phyloP scores from a whole-genome alignment of 495 filamentous ascomycete species.

The Podospora comata region DNA sequence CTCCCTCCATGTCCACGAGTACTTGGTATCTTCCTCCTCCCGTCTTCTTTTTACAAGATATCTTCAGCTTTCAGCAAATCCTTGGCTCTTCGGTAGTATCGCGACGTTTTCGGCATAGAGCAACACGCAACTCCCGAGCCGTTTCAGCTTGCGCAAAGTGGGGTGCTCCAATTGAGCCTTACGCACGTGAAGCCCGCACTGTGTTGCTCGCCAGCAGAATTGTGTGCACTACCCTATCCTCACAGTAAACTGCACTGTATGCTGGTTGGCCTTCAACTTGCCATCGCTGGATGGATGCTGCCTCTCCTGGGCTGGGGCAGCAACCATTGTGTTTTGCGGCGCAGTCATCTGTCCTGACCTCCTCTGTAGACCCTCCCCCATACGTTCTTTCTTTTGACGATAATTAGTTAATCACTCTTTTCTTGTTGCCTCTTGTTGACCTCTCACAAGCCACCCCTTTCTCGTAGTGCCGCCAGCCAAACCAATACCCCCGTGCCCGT shows the following conservation, averaged over 20 bases:
- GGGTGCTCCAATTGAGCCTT: background rate
- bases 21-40: too few relatives aligned
- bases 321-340: background rate
- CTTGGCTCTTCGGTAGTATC: background rate
- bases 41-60: too few relatives aligned
- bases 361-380: constrained; percentile 6
- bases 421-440: background rate
- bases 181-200: background rate
- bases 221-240: background rate
- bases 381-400: constrained; percentile 1
- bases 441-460: background rate
- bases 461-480: background rate
- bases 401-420: background rate
- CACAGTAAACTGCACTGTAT: constrained; percentile 10
- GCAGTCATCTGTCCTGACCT: constrained; percentile 7
- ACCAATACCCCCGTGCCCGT: background rate
- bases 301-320: background rate
- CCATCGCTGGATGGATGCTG: constrained; percentile 13
- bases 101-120: background rate
- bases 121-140: background rate
- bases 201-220: background rate
- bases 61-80: too few relatives aligned
- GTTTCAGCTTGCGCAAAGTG: background rate
- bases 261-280: constrained; percentile 17
- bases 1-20: too few relatives aligned